phyloP scores from a whole-genome alignment of 192 early-diverging fungal species.

The Coemansia sp. region DNA sequence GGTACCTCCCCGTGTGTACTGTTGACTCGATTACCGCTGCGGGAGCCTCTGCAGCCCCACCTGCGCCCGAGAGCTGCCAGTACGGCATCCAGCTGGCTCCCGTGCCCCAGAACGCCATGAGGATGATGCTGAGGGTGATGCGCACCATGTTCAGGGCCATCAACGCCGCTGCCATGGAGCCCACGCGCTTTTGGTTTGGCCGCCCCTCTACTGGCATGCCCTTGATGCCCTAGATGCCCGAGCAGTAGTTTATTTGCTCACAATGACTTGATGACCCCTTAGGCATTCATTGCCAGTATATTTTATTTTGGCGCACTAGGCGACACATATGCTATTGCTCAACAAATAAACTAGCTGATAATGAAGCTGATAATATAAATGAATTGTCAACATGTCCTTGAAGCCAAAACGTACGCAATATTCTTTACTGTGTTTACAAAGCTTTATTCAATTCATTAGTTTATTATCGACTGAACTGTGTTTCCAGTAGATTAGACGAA shows the following conservation, averaged over 20 bases:
- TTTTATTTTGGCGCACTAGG: background rate
- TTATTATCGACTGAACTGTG: too few species aligned
- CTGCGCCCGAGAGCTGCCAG: slow-evolving; percentile 12
- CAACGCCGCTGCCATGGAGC: background rate
- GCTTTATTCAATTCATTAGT: too few species aligned
- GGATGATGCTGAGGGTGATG: background rate
- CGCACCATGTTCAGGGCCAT: background rate
- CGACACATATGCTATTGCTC: too few species aligned
- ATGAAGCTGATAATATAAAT: too few species aligned
- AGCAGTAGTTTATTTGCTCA: background rate
- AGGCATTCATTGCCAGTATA: background rate
- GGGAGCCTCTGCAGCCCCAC: background rate
- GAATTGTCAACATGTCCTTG: too few species aligned
- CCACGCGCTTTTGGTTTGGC: background rate
- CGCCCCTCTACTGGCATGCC: background rate
- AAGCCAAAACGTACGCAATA: too few species aligned
- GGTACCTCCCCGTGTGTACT: slow-evolving; percentile 40
- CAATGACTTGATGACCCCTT: background rate
- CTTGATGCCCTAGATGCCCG: background rate
- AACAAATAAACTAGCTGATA: too few species aligned
- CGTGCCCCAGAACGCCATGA: slow-evolving; percentile 12
- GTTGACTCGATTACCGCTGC: slow-evolving; percentile 19
- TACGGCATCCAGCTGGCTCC: slow-evolving; percentile 30
- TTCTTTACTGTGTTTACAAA: too few species aligned
- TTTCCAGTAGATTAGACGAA: too few species aligned